Percentiles rank a stretch among this genome's conserved stretches.
These are phyloP conservation scores for Didymella lethalis DNA, from an alignment of 2,329 filamentous ascomycete genomes.

Conservation along the genomic window DNA sequence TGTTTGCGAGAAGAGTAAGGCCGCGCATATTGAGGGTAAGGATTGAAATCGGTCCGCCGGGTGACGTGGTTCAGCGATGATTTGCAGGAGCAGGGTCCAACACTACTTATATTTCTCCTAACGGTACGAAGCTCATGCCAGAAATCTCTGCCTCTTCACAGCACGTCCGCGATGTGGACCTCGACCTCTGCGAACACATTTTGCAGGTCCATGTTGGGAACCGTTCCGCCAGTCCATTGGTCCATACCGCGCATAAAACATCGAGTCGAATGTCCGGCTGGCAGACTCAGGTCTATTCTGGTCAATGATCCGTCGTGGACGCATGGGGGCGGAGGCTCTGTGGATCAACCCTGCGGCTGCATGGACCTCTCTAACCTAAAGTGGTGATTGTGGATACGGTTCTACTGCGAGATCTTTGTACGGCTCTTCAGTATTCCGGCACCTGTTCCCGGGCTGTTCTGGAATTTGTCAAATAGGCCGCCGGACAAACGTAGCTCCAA, in stretches of 20 bases:
- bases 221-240: conserved; percentile 11
- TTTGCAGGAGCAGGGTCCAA: conserved; percentile 8
- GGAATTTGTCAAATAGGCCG: conserved; percentile 7
- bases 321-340: conserved; percentile 10
- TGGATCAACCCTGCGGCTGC: conserved; percentile 18
- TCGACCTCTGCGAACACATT: conserved; percentile 11
- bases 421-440: conserved; percentile 7
- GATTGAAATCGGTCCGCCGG: conserved; percentile 6
- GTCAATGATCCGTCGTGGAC: conserved; percentile 17
- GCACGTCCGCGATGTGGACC: conserved; percentile 17
- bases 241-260: conserved; percentile 6
- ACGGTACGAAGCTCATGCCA: conserved; percentile 4
- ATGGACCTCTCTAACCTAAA: conserved; percentile 8
- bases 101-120: conserved; percentile 10
- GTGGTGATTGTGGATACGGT: conserved; percentile 12
- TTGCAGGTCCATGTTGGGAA: conserved; percentile 11
- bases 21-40: conserved; percentile 15
- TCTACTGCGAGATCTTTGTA: conserved; percentile 7
- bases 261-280: conserved; percentile 11
- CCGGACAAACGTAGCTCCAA: neutral
- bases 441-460: neutral
- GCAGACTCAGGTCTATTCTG: conserved; percentile 9
- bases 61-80: conserved; percentile 12
- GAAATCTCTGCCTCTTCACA: conserved; percentile 20
- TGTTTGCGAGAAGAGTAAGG: conserved; percentile 10